Base-by-base conservation (phyloP, 1,284 basidiomycete genomes). In the Boletus hoseneyae region DNA sequence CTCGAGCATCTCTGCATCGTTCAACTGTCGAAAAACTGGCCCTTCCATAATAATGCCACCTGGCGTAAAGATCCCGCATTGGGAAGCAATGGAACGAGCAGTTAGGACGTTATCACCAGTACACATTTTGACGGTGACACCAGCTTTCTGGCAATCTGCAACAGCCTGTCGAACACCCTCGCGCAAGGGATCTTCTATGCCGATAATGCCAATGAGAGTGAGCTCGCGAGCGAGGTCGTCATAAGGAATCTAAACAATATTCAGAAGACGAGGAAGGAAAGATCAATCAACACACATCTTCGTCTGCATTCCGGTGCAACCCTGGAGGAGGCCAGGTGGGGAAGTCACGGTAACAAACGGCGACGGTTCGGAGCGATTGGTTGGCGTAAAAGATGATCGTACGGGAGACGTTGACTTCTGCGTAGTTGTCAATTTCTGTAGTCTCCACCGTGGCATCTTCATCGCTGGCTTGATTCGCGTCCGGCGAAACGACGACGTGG, bases 31-130 rank as follows among this genome's bases (percentile, higher is more conserved):
- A 71, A 89, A 89, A 5, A 80, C 72, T 2, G 95, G 94, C 0
- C 96, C 96, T 66, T 99, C 95, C 90, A 98, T 97, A 70, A 98
- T 90, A 60, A 97, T 83, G 42, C 95, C 95, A 33, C 93, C 94
- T 2, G 87, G 72, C 7, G 86, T 89, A 71, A 90, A 97, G 67
- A 98, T 97, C 38, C 95, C 93, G 65, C 95, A 98, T 65, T 98
- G 96, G 7, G 80, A 79, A 33, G 96, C 94, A 61, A 99, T 99
- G 7, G 94, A 97, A 21, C 90, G 82, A 37, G 91, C 91, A 7
- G 93, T 96, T 40, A 98, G 79, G 43, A 95, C 90, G 60, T 98
- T 99, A 72, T 99, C 96, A 65, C 95, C 96, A 0, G 96, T 98
- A 70, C 93, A 97, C 95, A 99, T 99, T 76, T 97, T 98, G 73